A percentile compares a stretch with the other conserved stretches of the same genome.
Conservation (phyloP, 2,329 filamentous ascomycete species). For the Colletotrichum sp. region DNA sequence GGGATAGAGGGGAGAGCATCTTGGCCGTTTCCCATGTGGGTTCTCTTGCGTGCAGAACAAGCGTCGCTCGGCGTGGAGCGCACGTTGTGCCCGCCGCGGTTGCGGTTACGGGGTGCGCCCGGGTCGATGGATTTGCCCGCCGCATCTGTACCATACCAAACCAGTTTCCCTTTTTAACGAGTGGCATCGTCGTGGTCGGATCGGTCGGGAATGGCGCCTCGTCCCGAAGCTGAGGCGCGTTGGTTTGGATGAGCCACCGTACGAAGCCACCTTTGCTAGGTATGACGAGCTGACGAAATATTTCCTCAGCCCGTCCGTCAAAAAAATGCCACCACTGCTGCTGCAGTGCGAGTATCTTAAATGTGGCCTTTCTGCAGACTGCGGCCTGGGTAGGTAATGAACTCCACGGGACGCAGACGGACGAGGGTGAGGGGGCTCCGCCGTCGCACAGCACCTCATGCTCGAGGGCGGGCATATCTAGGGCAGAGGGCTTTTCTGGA, state of each 20-base stretch:
- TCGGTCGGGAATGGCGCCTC: not conserved
- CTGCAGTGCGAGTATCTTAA: conserved; percentile 1
- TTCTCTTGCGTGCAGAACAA: not conserved
- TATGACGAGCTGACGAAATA: not conserved
- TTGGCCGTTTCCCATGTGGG: not conserved
- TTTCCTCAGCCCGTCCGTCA: not conserved
- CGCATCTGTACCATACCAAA: not conserved
- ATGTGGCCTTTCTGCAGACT: not conserved
- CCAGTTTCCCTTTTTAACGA: not conserved
- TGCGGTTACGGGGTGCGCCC: not conserved
- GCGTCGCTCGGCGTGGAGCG: not conserved
- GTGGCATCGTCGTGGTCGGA: not conserved
- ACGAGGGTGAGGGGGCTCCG: not conserved
- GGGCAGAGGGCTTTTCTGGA: not conserved
- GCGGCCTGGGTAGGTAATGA: not conserved
- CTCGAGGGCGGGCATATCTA: not conserved
- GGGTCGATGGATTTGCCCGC: not conserved
- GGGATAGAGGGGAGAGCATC: not conserved
- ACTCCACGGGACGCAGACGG: not conserved
- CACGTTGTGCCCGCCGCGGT: not conserved
- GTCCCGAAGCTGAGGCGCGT: not conserved
- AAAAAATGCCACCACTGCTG: not conserved
- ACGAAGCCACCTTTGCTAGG: not conserved
- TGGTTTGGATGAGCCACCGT: not conserved
- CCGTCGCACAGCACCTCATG: not conserved